Evolutionary conservation across 306 rosid species (phyloP), one percentile per base, ranked within the genome.

Genomic region (Cucumis cinereus): DNA sequence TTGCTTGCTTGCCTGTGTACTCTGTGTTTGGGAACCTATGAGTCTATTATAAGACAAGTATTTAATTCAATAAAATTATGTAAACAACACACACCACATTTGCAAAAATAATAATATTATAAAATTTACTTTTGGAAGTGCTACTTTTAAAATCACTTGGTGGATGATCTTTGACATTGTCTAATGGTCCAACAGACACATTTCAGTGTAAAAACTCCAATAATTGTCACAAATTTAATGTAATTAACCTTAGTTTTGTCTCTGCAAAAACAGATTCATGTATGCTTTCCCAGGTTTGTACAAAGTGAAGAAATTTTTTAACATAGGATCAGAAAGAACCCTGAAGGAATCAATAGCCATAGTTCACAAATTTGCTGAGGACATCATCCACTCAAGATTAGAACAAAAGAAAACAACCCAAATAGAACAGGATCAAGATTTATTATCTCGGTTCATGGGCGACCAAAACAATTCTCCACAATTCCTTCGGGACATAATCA

Each of bases 391-490:
- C 78, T 86, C 85, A 0, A 88, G 92, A 76, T 57, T 82, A 84
- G 81, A 87, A n/a, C 62, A 50, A 13, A 73, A 35, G 15, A 17
- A 63, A 3, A 63, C 47, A 58, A 13, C 8, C 1, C 11, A 20
- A 6, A 16, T 61, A 1, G 23, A 79, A 6, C 8, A 36, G 0
- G 78, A 77, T 1, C 66, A 75, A 23, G 96, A 92, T 68, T 56
- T 92, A 2, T 16, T 92, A 2, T 92, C 96, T 6, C 88, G 91
- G 0, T 90, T 90, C n/a, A 87, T 92, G 4, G 86, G 66, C 13
- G 62, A 78, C 2, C 82, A 80, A 12, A 67, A 75, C 33, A 36
- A 63, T 54, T 83, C 96, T 3, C 83, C 87, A 0, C 81, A 84
- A 53, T 83, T 84, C 56, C 91, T 92, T 78, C 87, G 97, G 60